Evolutionary conservation across 2,329 filamentous ascomycete genomes (phyloP).

Genomic region (Lasiodiplodia sp.): DNA sequence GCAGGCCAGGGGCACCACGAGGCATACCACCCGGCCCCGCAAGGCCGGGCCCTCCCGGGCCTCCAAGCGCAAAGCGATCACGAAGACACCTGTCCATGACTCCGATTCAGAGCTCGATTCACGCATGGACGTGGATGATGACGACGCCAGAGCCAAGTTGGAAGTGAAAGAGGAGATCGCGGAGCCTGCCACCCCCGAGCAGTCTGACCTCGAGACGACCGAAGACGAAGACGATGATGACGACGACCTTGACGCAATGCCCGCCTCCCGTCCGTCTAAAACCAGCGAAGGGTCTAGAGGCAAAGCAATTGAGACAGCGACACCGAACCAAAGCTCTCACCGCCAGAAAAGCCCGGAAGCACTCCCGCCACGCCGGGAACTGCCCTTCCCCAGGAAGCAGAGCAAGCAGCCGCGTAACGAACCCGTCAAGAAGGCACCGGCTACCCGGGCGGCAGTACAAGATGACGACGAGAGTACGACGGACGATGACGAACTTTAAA

Average conservation of each 20-base stretch:
- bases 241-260: slow-evolving; percentile 25
- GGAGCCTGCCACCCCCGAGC: slow-evolving; percentile 41
- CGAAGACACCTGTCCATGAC: slow-evolving; percentile 30
- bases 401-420: background rate
- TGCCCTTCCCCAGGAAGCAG: slow-evolving; percentile 42
- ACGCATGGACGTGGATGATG: slow-evolving; percentile 36
- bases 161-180: slow-evolving; percentile 31
- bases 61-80: slow-evolving; percentile 45
- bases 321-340: slow-evolving; percentile 31
- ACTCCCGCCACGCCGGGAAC: slow-evolving; percentile 44
- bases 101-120: slow-evolving; percentile 42
- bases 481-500: slow-evolving; percentile 42
- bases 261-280: slow-evolving; percentile 17
- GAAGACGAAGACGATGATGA: slow-evolving; percentile 42
- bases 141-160: slow-evolving; percentile 39
- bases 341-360: slow-evolving; percentile 20
- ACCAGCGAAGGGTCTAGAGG: slow-evolving; percentile 27
- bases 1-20: slow-evolving; percentile 35
- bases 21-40: slow-evolving; percentile 32
- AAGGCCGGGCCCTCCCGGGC: slow-evolving; percentile 44
- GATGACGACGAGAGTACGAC: slow-evolving; percentile 44
- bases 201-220: slow-evolving; percentile 41
- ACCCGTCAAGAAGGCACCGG: background rate
- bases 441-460: background rate
- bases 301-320: slow-evolving; percentile 34